Conservation (phyloP, 179 eudicot species). For the Drosera spatulata region DNA sequence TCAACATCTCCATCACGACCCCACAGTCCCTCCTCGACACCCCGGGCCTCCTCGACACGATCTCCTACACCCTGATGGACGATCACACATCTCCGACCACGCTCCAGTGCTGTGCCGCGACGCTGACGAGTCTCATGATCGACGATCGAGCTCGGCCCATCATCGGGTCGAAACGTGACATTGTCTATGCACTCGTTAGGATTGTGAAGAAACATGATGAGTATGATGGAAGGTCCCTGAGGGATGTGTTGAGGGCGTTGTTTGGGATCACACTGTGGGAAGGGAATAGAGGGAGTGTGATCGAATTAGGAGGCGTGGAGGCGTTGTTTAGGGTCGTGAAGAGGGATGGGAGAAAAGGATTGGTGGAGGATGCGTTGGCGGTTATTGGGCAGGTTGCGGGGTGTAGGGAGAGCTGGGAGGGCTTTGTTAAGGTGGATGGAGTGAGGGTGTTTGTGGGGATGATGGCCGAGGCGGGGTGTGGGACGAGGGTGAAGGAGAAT, state of each 20-base stretch:
- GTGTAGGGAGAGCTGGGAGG: slow-evolving; percentile 35
- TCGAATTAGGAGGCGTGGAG: slow-evolving; percentile 46
- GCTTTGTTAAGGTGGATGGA: slow-evolving; percentile 40
- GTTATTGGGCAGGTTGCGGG: slow-evolving; percentile 73
- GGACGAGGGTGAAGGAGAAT: slow-evolving; percentile 53
- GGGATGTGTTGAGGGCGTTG: slow-evolving; percentile 62
- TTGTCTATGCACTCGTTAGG: slow-evolving; percentile 53
- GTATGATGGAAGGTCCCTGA: slow-evolving; percentile 26
- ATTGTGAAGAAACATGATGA: slow-evolving; percentile 32
- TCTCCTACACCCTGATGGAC: slow-evolving; percentile 58
- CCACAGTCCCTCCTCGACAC: slow-evolving; percentile 44
- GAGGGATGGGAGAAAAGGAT: slow-evolving; percentile 49
- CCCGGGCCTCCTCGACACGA: slow-evolving; percentile 59
- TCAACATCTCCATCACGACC: slow-evolving; percentile 64
- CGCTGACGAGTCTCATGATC: slow-evolving; percentile 44
- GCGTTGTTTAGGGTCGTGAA: slow-evolving; percentile 48
- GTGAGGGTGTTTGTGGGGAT: slow-evolving; percentile 56
- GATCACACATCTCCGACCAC: slow-evolving; percentile 23
- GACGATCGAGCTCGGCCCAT: slow-evolving; percentile 42
- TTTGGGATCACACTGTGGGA: slow-evolving; percentile 52
- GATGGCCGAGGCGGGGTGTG: slow-evolving; percentile 48
- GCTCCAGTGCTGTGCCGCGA: slow-evolving; percentile 60
- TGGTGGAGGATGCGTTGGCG: slow-evolving; percentile 70
- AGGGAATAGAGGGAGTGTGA: slow-evolving; percentile 32
- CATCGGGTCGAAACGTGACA: slow-evolving; percentile 66